These are phyloP conservation scores for Epichloe coenophiala DNA, from an alignment of 2,329 filamentous ascomycete genomes.

Conservation along the genomic window DNA sequence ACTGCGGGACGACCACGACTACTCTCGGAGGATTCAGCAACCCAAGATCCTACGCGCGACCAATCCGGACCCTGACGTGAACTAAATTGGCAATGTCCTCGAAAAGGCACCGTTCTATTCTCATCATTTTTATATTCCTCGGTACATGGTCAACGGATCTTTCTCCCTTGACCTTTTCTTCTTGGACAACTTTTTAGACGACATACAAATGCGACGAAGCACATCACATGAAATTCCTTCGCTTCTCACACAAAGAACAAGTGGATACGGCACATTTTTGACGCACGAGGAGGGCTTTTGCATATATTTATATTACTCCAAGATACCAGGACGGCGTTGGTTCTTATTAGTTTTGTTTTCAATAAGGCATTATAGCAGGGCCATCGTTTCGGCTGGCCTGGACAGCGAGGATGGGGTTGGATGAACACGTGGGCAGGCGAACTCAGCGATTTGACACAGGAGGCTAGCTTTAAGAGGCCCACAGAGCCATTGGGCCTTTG, in stretches of 20 bases:
- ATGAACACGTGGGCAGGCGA: constrained; percentile 1
- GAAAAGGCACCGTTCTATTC: background rate
- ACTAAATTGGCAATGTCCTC: background rate
- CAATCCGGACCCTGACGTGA: constrained; percentile 42
- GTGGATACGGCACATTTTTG: background rate
- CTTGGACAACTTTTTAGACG: constrained; percentile 14
- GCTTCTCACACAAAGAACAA: constrained; percentile 8
- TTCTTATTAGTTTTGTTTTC: constrained; percentile 10
- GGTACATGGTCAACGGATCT: background rate
- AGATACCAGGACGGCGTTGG: constrained; percentile 27
- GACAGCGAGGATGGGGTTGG: background rate
- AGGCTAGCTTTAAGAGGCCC: background rate
- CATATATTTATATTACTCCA: constrained; percentile 9
- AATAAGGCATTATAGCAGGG: background rate
- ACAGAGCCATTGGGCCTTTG: background rate
- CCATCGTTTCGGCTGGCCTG: background rate
- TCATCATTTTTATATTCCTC: background rate
- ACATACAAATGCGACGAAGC: constrained; percentile 15
- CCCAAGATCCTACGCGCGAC: constrained; percentile 46
- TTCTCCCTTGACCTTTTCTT: constrained; percentile 1
- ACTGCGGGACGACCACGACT: constrained; percentile 51
- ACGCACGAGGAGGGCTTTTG: background rate
- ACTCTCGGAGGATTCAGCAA: constrained; percentile 45
- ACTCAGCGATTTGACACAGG: background rate
- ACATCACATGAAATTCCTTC: constrained; percentile 4